Evolutionary conservation across 352 stramenopile species (phyloP).

Genomic region (Lagenidium giganteum): DNA sequence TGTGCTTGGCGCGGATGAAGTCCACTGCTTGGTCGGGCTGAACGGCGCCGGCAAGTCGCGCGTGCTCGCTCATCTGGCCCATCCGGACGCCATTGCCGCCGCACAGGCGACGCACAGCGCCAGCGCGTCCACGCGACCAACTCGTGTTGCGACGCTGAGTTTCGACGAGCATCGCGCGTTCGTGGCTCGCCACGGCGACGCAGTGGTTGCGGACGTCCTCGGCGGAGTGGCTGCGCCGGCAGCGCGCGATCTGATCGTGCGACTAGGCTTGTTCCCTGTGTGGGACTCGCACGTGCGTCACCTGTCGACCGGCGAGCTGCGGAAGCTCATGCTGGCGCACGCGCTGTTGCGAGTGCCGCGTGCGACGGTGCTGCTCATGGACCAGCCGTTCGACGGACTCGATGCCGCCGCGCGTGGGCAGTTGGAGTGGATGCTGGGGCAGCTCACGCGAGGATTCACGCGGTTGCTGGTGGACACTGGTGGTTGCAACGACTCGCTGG

Average conservation of each 20-base stretch:
- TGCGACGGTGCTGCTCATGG: conserved; percentile 80
- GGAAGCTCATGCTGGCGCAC: conserved; percentile 86
- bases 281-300: conserved; percentile 79
- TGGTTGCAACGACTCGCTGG: conserved; percentile 69
- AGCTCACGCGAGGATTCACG: conserved; percentile 85
- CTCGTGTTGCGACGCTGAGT: conserved; percentile 42
- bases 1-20: conserved; percentile 34
- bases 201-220: conserved; percentile 62
- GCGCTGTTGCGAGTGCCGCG: conserved; percentile 72
- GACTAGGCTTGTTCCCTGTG: conserved; percentile 89
- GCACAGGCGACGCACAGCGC: conserved; percentile 9
- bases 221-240: conserved; percentile 57
- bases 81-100: conserved; percentile 16
- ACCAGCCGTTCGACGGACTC: conserved; percentile 93
- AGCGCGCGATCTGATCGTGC: conserved; percentile 86
- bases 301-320: conserved; percentile 91
- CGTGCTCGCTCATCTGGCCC: conserved; percentile 42
- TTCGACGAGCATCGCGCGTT: conserved; percentile 88
- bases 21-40: conserved; percentile 68
- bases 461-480: conserved; percentile 88
- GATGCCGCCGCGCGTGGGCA: conserved; percentile 76
- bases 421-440: conserved; percentile 79
- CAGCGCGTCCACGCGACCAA: conserved; percentile 2
- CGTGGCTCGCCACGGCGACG: conserved; percentile 44
- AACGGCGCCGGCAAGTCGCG: conserved; percentile 69